phyloP scores from a whole-genome alignment of 345 rosid genomes.

The Streptanthus diversifolius region DNA sequence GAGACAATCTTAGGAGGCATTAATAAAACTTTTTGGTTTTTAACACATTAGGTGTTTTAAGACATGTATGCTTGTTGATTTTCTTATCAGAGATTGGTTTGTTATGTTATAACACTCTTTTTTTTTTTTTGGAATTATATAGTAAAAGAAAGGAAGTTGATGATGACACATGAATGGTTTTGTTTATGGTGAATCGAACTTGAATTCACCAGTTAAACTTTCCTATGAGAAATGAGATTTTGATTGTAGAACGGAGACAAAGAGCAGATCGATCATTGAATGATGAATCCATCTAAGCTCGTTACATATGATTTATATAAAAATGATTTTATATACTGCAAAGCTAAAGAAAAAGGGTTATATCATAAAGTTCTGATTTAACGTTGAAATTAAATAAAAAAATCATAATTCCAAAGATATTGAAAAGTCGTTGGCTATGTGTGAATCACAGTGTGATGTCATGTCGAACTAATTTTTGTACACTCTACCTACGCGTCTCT shows the following conservation, averaged over 20 bases:
- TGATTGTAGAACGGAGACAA: not conserved
- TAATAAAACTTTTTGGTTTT: slow-evolving; percentile 4
- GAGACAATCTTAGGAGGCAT: slow-evolving; percentile 5
- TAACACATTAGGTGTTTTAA: not conserved
- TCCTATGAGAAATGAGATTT: not conserved
- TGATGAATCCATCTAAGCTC: not conserved
- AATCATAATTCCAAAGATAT: not conserved
- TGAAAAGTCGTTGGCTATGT: not conserved
- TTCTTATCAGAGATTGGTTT: not conserved
- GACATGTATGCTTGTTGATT: slow-evolving; percentile 11
- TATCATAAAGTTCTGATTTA: not conserved
- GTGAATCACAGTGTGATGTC: no score
- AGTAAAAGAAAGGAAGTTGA: not conserved
- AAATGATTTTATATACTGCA: not conserved
- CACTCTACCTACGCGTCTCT: not conserved
- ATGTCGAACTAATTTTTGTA: not conserved
- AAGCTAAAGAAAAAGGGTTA: not conserved
- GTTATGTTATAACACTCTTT: not conserved
- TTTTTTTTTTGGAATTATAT: not conserved
- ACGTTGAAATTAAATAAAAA: no score
- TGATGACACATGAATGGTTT: not conserved
- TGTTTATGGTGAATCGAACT: not conserved
- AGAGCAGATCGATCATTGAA: not conserved
- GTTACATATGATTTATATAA: not conserved
- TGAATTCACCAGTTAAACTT: not conserved